Evolutionary conservation across 306 rosid genomes (phyloP).

Genomic region (Cicer chorassanicum): DNA sequence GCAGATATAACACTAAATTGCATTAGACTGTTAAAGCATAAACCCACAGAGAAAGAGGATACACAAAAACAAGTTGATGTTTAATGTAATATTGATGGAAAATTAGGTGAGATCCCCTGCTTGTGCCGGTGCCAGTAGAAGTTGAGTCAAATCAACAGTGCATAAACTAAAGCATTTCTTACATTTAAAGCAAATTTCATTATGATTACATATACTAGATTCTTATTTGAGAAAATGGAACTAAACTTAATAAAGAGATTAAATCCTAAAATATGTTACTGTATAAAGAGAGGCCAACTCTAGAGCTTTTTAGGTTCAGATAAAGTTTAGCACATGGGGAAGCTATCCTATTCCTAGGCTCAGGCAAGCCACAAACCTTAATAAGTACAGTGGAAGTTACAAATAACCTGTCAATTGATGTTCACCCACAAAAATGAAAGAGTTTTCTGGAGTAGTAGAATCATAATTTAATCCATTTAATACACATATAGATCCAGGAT

Average conservation of each 20-base stretch:
- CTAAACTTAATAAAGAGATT: background rate
- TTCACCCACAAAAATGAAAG: background rate
- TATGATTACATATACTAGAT: background rate
- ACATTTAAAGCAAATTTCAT: background rate
- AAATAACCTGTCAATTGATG: background rate
- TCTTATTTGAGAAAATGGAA: slow-evolving; percentile 2
- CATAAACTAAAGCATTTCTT: background rate
- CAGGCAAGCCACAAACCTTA: background rate
- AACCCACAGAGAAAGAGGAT: background rate
- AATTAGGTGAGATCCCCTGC: background rate
- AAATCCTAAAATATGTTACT: background rate
- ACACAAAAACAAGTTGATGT: background rate
- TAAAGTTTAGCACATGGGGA: background rate
- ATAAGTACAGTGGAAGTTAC: slow-evolving; percentile 2
- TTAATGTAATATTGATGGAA: background rate
- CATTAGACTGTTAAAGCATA: background rate
- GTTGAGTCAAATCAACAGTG: background rate
- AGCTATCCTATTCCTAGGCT: background rate
- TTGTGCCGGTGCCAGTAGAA: background rate
- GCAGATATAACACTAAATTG: background rate
- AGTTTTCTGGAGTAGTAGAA: background rate
- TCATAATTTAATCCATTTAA: background rate
- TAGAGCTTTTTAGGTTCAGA: background rate
- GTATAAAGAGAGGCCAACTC: background rate
- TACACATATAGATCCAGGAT: background rate